A percentile compares a stretch with the other conserved stretches of the same genome.
Evolutionary conservation across 23 red algal species (phyloP).

Genomic region (Agarophyton chilense): DNA sequence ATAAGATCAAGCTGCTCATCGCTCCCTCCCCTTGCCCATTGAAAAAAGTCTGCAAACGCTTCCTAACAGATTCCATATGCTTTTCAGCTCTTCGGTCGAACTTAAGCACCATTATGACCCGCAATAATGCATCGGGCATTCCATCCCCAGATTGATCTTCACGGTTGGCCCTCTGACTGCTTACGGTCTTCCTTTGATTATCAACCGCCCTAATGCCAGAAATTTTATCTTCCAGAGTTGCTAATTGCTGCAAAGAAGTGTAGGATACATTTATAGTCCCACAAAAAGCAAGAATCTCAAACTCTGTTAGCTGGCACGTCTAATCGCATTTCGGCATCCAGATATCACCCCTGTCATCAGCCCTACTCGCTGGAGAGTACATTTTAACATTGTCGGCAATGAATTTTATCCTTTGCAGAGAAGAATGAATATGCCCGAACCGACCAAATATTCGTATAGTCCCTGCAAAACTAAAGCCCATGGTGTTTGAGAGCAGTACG

Average conservation of each 20-base stretch:
- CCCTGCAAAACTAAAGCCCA: conserved; percentile 8
- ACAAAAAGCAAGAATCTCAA: conserved; percentile 34
- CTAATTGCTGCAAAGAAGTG: not conserved
- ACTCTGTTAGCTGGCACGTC: conserved; percentile 19
- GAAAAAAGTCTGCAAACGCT: not conserved
- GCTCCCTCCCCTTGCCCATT: conserved; percentile 4
- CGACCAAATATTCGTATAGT: not conserved
- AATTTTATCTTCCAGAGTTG: conserved; percentile 27
- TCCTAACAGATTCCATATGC: conserved; percentile 28
- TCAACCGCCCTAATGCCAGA: conserved; percentile 32
- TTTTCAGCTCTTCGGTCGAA: conserved; percentile 6
- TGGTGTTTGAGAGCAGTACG: conserved; percentile 10
- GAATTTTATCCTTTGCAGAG: conserved; percentile 5
- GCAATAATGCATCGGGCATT: conserved; percentile 15
- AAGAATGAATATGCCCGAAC: not conserved
- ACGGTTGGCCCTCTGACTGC: not conserved
- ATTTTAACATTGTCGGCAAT: conserved; percentile 13
- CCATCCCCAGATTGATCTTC: conserved; percentile 35
- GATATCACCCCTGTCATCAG: not conserved
- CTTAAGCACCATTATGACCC: not conserved
- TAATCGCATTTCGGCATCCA: conserved; percentile 9
- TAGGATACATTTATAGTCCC: conserved; percentile 23
- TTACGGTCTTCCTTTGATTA: conserved; percentile 38
- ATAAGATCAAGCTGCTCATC: conserved; percentile 6
- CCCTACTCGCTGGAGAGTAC: not conserved